These are phyloP conservation scores for Exophiala viscosa DNA, from an alignment of 2,329 filamentous ascomycete species.

Conservation along the genomic window DNA sequence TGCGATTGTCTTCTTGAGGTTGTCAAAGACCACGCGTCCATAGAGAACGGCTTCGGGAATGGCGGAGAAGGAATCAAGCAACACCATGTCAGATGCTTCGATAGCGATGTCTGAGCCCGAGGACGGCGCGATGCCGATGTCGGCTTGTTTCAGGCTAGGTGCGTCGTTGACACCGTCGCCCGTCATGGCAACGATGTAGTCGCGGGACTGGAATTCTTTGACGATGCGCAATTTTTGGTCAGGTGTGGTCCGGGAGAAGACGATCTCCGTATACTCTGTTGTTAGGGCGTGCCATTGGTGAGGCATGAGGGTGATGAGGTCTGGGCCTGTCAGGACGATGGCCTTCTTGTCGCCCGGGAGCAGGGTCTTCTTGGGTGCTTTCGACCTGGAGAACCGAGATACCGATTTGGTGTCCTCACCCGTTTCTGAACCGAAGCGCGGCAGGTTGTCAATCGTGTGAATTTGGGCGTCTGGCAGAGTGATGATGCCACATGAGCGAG, in stretches of 20 bases:
- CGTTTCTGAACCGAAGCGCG: conserved; percentile 31
- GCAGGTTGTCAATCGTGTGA: conserved; percentile 54
- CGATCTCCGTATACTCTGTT: conserved; percentile 64
- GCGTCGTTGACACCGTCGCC: conserved; percentile 49
- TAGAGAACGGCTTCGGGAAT: conserved; percentile 70
- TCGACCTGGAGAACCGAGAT: neutral
- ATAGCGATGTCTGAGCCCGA: conserved; percentile 59
- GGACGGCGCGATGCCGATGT: conserved; percentile 58
- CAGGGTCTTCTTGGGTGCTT: conserved; percentile 2
- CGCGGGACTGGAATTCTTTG: conserved; percentile 63
- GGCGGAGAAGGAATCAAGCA: conserved; percentile 66
- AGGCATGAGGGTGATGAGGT: conserved; percentile 63
- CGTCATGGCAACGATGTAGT: conserved; percentile 55
- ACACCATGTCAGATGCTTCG: conserved; percentile 60
- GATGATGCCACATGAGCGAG: conserved; percentile 68
- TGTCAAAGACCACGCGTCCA: conserved; percentile 73
- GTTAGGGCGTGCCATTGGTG: conserved; percentile 64
- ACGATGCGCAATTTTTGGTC: conserved; percentile 78
- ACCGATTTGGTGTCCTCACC: neutral
- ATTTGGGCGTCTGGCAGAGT: conserved; percentile 43
- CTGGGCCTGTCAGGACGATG: conserved; percentile 62
- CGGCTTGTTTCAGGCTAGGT: conserved; percentile 56
- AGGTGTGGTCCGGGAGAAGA: conserved; percentile 72
- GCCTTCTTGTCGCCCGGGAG: conserved; percentile 39
- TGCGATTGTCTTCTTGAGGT: conserved; percentile 72